A percentile compares a stretch with the other conserved stretches of the same genome.
These are phyloP conservation scores for Yamadazyma buinensis DNA, from an alignment of 1,139 yeast genomes.

Conservation along the genomic window DNA sequence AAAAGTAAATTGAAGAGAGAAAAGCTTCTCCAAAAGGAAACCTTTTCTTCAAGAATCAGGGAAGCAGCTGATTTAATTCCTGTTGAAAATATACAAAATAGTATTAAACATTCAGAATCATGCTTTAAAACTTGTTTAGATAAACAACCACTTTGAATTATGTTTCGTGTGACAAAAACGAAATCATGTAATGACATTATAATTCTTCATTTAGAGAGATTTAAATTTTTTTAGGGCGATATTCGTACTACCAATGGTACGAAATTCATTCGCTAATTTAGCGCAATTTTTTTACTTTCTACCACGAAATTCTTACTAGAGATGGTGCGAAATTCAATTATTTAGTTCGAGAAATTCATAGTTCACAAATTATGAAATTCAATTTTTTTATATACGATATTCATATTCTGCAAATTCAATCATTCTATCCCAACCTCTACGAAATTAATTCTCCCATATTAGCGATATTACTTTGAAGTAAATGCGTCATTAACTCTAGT, in stretches of 20 bases:
- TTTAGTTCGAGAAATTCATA: slow-evolving; percentile 1
- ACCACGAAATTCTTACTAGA: slow-evolving; percentile 5
- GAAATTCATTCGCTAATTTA: slow-evolving; percentile 5
- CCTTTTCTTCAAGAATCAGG: slow-evolving; percentile 6
- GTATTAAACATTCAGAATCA: slow-evolving; percentile 8
- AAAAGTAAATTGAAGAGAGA: slow-evolving; percentile 9
- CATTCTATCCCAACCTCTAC: too few species aligned
- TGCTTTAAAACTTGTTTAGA: slow-evolving; percentile 8
- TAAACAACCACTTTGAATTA: slow-evolving; percentile 5
- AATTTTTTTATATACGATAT: too few species aligned
- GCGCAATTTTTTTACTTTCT: slow-evolving; percentile 6
- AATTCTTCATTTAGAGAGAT: too few species aligned
- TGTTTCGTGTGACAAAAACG: slow-evolving; percentile 1
- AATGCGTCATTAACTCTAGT: too few species aligned
- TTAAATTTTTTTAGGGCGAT: background rate
- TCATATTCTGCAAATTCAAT: too few species aligned
- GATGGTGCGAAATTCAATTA: slow-evolving; percentile 3
- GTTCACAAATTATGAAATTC: too few species aligned
- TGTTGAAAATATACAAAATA: slow-evolving; percentile 7
- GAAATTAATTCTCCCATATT: too few species aligned
- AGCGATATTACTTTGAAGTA: too few species aligned
- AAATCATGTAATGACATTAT: slow-evolving; percentile 2
- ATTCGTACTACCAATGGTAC: slow-evolving; percentile 1
- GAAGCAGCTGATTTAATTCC: slow-evolving; percentile 11
- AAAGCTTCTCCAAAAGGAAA: slow-evolving; percentile 9